Conservation (phyloP, 1,284 basidiomycete genomes). For the Ceratobasidium sp. region DNA sequence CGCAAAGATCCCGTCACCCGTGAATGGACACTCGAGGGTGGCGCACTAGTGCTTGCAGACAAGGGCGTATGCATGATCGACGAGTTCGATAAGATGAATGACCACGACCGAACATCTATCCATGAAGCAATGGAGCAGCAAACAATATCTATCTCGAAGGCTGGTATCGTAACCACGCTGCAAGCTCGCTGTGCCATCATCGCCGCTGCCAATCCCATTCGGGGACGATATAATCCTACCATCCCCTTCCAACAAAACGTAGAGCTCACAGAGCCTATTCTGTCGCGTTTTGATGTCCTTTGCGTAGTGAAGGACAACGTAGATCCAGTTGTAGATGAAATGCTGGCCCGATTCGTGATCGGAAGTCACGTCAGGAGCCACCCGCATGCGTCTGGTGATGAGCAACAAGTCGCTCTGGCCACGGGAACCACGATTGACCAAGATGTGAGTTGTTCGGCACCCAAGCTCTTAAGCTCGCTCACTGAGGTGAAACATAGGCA, state of each 20-base stretch:
- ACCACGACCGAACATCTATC: constrained; percentile 94
- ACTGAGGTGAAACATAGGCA: constrained; percentile 61
- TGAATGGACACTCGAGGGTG: constrained; percentile 99
- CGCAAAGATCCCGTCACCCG: constrained; percentile 96
- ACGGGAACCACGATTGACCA: constrained; percentile 80
- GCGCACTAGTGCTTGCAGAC: constrained; percentile 95
- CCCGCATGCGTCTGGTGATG: constrained; percentile 86
- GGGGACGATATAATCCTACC: constrained; percentile 96
- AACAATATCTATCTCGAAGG: constrained; percentile 99
- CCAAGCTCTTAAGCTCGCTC: background rate
- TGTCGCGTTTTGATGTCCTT: constrained; percentile 98
- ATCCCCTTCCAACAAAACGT: constrained; percentile 98
- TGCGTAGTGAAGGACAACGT: constrained; percentile 98
- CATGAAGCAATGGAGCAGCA: constrained; percentile 99
- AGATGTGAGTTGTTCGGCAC: constrained; percentile 73
- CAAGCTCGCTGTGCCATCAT: constrained; percentile 98
- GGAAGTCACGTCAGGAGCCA: constrained; percentile 95
- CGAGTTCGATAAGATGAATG: constrained; percentile 99
- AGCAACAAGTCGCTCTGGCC: constrained; percentile 74
- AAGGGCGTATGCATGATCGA: constrained; percentile 99
- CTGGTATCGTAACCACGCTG: constrained; percentile 95
- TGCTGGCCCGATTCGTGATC: constrained; percentile 96
- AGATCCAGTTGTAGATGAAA: constrained; percentile 96
- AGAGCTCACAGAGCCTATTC: constrained; percentile 96
- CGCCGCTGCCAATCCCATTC: constrained; percentile 96